These are phyloP conservation scores for Pyrus hybrid DNA, from an alignment of 331 rosid species.

Conservation along the genomic window DNA sequence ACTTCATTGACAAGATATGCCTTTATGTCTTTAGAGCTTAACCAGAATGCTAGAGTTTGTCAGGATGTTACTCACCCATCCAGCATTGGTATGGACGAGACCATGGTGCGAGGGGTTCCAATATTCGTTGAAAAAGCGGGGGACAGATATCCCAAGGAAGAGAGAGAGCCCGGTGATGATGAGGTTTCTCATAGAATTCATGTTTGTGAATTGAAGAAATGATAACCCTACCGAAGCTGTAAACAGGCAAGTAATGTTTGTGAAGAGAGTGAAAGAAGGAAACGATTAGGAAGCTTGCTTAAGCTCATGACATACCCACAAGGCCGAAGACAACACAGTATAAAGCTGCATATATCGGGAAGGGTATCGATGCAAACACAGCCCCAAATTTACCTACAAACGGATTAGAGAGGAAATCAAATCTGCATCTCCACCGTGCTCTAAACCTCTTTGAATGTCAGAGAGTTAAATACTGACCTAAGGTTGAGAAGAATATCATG, in stretches of 20 bases:
- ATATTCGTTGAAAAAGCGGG: constrained; percentile 69
- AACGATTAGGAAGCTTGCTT: neutral
- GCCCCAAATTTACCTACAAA: constrained; percentile 91
- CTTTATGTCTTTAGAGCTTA: neutral
- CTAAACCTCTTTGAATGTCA: constrained; percentile 1
- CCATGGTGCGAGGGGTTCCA: constrained; percentile 54
- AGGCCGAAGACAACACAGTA: constrained; percentile 89
- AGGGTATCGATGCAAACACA: constrained; percentile 92
- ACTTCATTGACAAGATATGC: neutral
- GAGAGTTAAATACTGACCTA: constrained; percentile 45
- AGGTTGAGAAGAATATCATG: constrained; percentile 89
- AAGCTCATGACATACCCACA: constrained; percentile 53
- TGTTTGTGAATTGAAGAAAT: constrained; percentile 90
- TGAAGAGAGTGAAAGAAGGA: neutral
- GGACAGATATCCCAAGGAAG: constrained; percentile 87
- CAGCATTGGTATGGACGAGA: constrained; percentile 76
- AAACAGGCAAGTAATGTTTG: constrained; percentile 8
- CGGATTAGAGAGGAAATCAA: constrained; percentile 2
- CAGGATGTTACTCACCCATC: constrained; percentile 57
- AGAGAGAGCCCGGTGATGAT: constrained; percentile 73
- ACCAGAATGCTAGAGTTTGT: neutral
- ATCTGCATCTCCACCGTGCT: neutral
- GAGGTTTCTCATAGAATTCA: constrained; percentile 96
- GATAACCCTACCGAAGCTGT: constrained; percentile 90
- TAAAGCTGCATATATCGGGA: constrained; percentile 76